Conservation (phyloP, 257 asterid species). For the Solanum sejunctum region DNA sequence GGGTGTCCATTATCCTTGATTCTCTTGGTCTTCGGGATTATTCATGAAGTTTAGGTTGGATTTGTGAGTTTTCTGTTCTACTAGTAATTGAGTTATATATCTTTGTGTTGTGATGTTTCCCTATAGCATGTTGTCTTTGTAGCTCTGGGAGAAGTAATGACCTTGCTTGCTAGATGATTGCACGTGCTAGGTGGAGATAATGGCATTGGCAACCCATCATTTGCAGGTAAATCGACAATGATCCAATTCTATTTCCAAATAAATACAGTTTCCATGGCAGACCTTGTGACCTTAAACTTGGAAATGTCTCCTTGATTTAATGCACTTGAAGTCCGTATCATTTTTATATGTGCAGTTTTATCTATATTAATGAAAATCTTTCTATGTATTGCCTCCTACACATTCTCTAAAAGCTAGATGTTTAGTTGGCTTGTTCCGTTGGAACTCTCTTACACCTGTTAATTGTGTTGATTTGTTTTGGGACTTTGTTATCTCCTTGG, state of each 20-base stretch:
- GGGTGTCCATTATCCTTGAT: not conserved
- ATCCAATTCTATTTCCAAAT: not conserved
- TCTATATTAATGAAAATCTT: not conserved
- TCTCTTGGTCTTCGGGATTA: not conserved
- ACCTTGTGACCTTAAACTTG: not conserved
- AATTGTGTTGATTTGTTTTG: not conserved
- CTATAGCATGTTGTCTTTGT: conserved; percentile 1
- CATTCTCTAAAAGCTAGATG: not conserved
- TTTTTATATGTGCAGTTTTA: not conserved
- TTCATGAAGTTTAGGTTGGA: not conserved
- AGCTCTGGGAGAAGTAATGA: conserved; percentile 6
- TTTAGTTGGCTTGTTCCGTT: not conserved
- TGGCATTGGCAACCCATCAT: conserved; percentile 46
- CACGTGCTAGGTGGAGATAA: conserved; percentile 22
- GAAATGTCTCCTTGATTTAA: not conserved
- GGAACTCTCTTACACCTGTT: not conserved
- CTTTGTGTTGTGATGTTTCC: not conserved
- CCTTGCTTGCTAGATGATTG: conserved; percentile 14
- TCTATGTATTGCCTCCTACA: not conserved
- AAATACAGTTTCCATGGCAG: not conserved
- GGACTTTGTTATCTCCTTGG: not conserved
- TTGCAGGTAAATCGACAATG: conserved; percentile 30
- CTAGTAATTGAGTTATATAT: not conserved
- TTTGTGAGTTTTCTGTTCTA: not conserved
- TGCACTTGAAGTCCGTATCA: not conserved